Conservation (phyloP, 768 basidiomycete species). For the Tulasnella sp. region DNA sequence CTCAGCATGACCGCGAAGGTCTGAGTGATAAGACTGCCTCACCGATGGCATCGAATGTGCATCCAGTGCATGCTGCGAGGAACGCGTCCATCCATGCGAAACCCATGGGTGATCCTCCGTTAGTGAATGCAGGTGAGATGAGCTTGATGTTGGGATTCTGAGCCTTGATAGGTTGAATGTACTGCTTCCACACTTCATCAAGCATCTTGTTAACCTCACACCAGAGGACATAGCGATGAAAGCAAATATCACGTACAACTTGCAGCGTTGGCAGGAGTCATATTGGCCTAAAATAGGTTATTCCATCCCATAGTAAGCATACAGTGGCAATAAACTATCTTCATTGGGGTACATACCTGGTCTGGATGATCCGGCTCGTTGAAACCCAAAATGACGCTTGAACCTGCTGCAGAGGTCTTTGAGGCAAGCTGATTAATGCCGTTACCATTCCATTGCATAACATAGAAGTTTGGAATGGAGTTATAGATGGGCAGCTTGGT, state of each 20-base stretch:
- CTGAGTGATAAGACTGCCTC: not conserved
- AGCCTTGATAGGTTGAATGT: conserved; percentile 8
- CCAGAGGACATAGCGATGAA: not conserved
- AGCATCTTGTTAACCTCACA: not conserved
- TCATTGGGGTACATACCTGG: no score
- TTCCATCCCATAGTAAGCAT: no score
- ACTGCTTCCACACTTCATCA: conserved; percentile 7
- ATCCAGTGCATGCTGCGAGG: conserved; percentile 4
- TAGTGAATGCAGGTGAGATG: conserved; percentile 4
- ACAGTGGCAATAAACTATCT: no score
- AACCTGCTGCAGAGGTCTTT: not conserved
- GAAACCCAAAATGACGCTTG: conserved; percentile 7
- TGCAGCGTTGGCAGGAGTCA: conserved; percentile 4
- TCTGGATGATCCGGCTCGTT: conserved; percentile 16
- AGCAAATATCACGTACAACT: not conserved
- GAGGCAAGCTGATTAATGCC: conserved; percentile 4
- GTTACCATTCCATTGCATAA: conserved; percentile 11
- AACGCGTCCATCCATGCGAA: conserved; percentile 8
- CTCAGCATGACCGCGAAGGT: not conserved
- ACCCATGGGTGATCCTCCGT: conserved; percentile 1
- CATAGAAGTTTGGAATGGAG: conserved; percentile 1
- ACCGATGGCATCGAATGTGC: conserved; percentile 1
- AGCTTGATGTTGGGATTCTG: not conserved
- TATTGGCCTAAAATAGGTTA: not conserved
- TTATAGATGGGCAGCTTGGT: not conserved